phyloP scores from a whole-genome alignment of 208 protist species.

The Leishmania gerbilli region DNA sequence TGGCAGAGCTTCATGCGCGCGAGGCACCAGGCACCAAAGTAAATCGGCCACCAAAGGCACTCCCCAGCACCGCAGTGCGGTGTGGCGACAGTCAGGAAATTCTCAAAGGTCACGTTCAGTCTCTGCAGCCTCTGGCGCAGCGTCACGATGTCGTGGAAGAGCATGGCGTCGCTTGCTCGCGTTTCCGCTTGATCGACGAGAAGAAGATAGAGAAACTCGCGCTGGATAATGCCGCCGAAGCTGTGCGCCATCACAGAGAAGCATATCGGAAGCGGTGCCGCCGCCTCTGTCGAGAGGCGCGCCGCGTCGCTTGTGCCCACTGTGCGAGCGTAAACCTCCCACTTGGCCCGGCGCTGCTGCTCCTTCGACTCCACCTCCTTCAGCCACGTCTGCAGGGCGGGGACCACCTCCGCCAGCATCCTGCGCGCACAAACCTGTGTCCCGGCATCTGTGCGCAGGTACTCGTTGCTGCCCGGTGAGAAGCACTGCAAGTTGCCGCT shows the following conservation, averaged over 20 bases:
- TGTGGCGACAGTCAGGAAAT: slow-evolving; percentile 66
- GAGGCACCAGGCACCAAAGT: slow-evolving; percentile 51
- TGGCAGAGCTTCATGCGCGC: slow-evolving; percentile 35
- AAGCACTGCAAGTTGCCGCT: slow-evolving; percentile 56
- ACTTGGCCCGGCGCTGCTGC: slow-evolving; percentile 17
- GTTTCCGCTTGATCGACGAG: slow-evolving; percentile 33
- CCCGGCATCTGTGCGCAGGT: slow-evolving; percentile 39
- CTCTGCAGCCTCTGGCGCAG: slow-evolving; percentile 35
- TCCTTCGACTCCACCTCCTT: slow-evolving; percentile 26
- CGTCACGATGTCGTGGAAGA: slow-evolving; percentile 24
- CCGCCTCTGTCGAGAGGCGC: slow-evolving; percentile 5
- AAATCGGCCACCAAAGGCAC: slow-evolving; percentile 51
- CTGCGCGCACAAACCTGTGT: slow-evolving; percentile 44
- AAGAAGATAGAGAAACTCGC: slow-evolving; percentile 66
- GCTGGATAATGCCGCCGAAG: slow-evolving; percentile 69
- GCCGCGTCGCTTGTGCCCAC: slow-evolving; percentile 15
- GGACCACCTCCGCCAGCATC: slow-evolving; percentile 52
- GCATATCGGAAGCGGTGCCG: slow-evolving; percentile 31
- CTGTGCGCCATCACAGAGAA: slow-evolving; percentile 73
- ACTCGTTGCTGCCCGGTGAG: slow-evolving; percentile 49
- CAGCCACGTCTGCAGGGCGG: slow-evolving; percentile 52
- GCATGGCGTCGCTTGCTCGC: slow-evolving; percentile 9
- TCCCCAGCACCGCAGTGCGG: slow-evolving; percentile 67
- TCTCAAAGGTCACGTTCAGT: slow-evolving; percentile 47
- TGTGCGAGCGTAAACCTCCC: slow-evolving; percentile 12